Percentiles rank a stretch among this genome's conserved stretches.
Evolutionary conservation across 2,329 filamentous ascomycete genomes (phyloP).

Genomic region (Sclerotinia spermophila): DNA sequence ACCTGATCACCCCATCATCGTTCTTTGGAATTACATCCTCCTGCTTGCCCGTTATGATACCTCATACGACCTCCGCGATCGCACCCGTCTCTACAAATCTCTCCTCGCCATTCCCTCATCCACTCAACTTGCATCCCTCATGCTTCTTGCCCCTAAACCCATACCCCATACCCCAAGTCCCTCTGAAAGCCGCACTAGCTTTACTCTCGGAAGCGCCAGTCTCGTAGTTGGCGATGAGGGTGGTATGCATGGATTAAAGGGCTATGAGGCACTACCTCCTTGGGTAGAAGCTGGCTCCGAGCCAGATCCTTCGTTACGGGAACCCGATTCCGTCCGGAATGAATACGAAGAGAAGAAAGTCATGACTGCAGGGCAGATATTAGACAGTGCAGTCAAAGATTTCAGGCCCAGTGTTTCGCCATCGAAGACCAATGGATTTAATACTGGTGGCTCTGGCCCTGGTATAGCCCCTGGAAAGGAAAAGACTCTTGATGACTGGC

Average conservation of each 20-base stretch:
- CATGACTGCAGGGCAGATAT: constrained; percentile 58
- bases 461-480: constrained; percentile 39
- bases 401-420: constrained; percentile 36
- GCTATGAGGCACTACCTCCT: constrained; percentile 74
- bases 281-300: constrained; percentile 82
- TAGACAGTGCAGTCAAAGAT: constrained; percentile 55
- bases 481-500: constrained; percentile 90
- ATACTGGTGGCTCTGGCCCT: constrained; percentile 25
- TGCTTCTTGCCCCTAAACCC: constrained; percentile 90
- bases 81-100: constrained; percentile 81
- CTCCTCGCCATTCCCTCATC: constrained; percentile 71
- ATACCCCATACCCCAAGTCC: constrained; percentile 88
- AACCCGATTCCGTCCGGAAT: constrained; percentile 46
- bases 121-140: constrained; percentile 80
- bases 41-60: constrained; percentile 87
- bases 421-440: constrained; percentile 48
- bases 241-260: constrained; percentile 68
- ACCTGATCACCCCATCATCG: constrained; percentile 62
- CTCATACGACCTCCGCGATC: constrained; percentile 91
- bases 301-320: constrained; percentile 70
- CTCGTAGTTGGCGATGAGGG: constrained; percentile 76
- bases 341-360: constrained; percentile 41
- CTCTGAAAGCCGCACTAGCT: constrained; percentile 74
- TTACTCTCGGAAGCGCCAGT: constrained; percentile 78
- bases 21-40: constrained; percentile 80